A percentile compares a stretch with the other conserved stretches of the same genome.
Evolutionary conservation across 2,329 filamentous ascomycete species (phyloP).

Genomic region (Alternaria conjuncta): DNA sequence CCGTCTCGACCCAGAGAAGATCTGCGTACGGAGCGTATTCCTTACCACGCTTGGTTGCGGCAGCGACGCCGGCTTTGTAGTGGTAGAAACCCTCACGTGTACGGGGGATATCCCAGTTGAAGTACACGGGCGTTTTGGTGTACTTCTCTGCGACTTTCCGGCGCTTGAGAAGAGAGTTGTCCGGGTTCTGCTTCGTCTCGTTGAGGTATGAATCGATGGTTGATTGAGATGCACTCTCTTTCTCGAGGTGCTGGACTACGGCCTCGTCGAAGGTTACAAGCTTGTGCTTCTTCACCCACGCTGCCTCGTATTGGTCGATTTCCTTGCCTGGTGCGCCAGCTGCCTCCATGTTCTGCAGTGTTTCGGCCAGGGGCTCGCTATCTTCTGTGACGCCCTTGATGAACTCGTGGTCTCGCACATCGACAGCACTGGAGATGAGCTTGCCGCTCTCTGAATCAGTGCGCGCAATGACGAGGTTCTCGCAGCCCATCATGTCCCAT

Average conservation of each 20-base stretch:
- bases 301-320: slow-evolving; percentile 83
- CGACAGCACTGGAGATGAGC: slow-evolving; percentile 87
- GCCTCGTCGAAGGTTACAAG: slow-evolving; percentile 94
- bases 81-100: slow-evolving; percentile 96
- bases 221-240: slow-evolving; percentile 68
- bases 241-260: slow-evolving; percentile 74
- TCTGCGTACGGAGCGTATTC: slow-evolving; percentile 93
- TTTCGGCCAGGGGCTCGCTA: slow-evolving; percentile 84
- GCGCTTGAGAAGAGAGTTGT: slow-evolving; percentile 80
- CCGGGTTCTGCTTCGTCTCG: slow-evolving; percentile 67
- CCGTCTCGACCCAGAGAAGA: slow-evolving; percentile 96
- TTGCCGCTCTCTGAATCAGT: slow-evolving; percentile 95
- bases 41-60: slow-evolving; percentile 90
- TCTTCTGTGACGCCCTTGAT: slow-evolving; percentile 85
- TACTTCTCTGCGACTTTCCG: slow-evolving; percentile 73
- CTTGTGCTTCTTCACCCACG: slow-evolving; percentile 86
- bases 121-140: slow-evolving; percentile 73
- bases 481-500: slow-evolving; percentile 96
- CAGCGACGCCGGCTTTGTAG: slow-evolving; percentile 80
- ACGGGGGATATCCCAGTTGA: slow-evolving; percentile 89
- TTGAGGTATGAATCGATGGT: slow-evolving; percentile 72
- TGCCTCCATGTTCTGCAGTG: slow-evolving; percentile 87
- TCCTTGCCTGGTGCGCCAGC: slow-evolving; percentile 77
- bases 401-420: slow-evolving; percentile 95
- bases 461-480: slow-evolving; percentile 92